Base-by-base conservation (phyloP, 2,329 filamentous ascomycete species). In the Cercospora zeae-maydis region DNA sequence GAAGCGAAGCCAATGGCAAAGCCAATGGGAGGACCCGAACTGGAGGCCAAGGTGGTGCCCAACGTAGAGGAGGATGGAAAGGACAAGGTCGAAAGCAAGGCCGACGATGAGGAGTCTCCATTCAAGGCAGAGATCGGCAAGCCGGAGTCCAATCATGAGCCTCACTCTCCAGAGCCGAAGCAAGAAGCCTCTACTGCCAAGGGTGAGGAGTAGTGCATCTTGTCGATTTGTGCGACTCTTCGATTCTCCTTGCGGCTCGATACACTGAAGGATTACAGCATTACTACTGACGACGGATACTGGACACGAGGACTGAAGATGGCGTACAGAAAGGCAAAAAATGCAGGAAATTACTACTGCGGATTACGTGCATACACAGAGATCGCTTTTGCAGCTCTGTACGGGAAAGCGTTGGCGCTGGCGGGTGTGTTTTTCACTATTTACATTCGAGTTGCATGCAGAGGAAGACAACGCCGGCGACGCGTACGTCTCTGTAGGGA, bases 341-440 rank as follows among this genome's bases (percentile, higher is more conserved):
- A 58, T 54, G 30, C 27, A 55, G 19, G 51, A 21, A 51, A 33
- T 59, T 39, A 45, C 34, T 27, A 39, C 39, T 51, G 37, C 21
- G 59, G 16, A 19, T 53, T 56, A 16, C 47, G 31, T 34, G 54
- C 58, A 59, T 61, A 55, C 39, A 45, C 42, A 27, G 58, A 59
- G 58, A 51, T 36, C n/a, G 62, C 34, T 45, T 58, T 61, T 30
- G 62, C 53, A 58, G 62, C 62, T 58, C 54, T 59, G 31, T 58
- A 54, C 33, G 55, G 27, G 59, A 62, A 65, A 65, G 63, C 63
- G 63, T 56, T 51, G 63, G 60, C 57, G 63, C 57, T 52, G 57
- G 57, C 16, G 57, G 21, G 27, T 36, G 45, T 16, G 21, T 42
- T 49, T 36, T 51, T 58, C 30, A 57, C 39, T 34, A 53, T 30